phyloP scores from a whole-genome alignment of 2,329 filamentous ascomycete genomes.

The Trichoderma asperellum region DNA sequence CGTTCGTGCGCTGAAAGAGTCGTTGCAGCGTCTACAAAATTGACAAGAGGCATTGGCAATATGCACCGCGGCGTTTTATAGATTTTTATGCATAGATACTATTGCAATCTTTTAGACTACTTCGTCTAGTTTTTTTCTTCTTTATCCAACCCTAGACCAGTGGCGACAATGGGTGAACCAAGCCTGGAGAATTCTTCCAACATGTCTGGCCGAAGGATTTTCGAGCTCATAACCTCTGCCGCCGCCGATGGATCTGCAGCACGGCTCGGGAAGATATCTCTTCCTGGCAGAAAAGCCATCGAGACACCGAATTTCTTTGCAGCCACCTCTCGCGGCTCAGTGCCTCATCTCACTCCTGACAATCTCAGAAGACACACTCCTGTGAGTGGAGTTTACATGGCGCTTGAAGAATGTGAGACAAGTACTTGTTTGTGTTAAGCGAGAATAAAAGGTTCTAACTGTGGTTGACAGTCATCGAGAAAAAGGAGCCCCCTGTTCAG shows the following conservation, averaged over 20 bases:
- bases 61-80: not conserved
- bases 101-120: not conserved
- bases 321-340: conserved; percentile 77
- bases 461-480: conserved; percentile 56
- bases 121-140: not conserved
- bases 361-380: conserved; percentile 67
- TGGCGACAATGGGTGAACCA: conserved; percentile 38
- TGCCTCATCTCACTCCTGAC: conserved; percentile 91
- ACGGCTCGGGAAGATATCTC: conserved; percentile 68
- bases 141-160: conserved; percentile 11
- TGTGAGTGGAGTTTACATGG: conserved; percentile 74
- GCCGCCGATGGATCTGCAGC: conserved; percentile 51
- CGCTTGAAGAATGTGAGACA: conserved; percentile 86
- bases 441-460: not conserved
- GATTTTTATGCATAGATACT: not conserved
- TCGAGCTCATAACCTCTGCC: conserved; percentile 52
- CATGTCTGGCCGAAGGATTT: conserved; percentile 41
- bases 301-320: conserved; percentile 83
- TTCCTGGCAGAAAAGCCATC: conserved; percentile 66
- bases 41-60: not conserved
- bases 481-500: conserved; percentile 55
- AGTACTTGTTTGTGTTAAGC: not conserved
- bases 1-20: not conserved
- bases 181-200: conserved; percentile 31
- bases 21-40: not conserved